Percentiles rank a stretch among this genome's conserved stretches.
These are phyloP conservation scores for Jaltomata sinuosa DNA, from an alignment of 257 asterid species.

Conservation along the genomic window DNA sequence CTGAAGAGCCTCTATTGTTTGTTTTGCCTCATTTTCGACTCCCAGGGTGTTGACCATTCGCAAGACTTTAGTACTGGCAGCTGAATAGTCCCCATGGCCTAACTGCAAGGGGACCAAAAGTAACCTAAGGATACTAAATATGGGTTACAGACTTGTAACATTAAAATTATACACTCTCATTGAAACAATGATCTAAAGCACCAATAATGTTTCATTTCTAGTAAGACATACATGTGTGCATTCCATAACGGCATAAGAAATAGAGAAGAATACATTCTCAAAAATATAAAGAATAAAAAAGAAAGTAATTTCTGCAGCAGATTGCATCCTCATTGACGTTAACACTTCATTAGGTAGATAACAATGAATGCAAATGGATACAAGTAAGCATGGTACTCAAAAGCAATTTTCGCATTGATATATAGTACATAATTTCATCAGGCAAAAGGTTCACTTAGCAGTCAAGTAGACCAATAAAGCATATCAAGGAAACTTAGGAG, in stretches of 20 bases:
- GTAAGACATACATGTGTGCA: not conserved
- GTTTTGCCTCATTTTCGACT: conserved; percentile 87
- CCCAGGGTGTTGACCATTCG: conserved; percentile 94
- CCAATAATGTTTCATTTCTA: not conserved
- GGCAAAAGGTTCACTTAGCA: not conserved
- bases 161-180: not conserved
- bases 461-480: not conserved
- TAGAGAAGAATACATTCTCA: not conserved
- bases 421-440: not conserved
- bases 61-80: conserved; percentile 86
- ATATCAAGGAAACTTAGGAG: not conserved
- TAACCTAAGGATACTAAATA: not conserved
- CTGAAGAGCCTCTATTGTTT: conserved; percentile 92
- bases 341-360: not conserved
- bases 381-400: not conserved
- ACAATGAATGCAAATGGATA: not conserved
- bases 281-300: not conserved
- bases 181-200: not conserved
- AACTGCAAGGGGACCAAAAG: conserved; percentile 40
- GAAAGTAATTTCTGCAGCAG: not conserved
- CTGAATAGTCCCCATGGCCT: conserved; percentile 95
- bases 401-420: not conserved
- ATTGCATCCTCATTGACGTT: not conserved
- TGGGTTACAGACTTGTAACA: not conserved
- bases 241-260: not conserved